A percentile compares a stretch with the other conserved stretches of the same genome.
These are phyloP conservation scores for Kitagawia praeruptora DNA, from an alignment of 129 eudicot genomes.

Conservation along the genomic window DNA sequence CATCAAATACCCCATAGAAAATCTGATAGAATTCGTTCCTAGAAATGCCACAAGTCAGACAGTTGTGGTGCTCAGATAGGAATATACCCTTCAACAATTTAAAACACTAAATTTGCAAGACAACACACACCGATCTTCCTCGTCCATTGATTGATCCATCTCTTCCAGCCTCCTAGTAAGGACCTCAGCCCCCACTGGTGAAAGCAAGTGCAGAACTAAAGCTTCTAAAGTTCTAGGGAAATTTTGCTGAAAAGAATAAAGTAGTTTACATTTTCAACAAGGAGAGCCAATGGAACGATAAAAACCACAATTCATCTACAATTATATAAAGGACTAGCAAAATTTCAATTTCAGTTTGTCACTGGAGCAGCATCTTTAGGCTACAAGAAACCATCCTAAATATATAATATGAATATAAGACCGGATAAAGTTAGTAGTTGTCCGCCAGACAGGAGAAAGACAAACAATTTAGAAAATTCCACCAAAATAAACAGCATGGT, in stretches of 20 bases:
- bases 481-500: neutral
- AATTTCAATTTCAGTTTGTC: neutral
- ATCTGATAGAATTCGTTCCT: conserved; percentile 68
- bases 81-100: neutral
- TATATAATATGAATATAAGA: neutral
- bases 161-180: conserved; percentile 86
- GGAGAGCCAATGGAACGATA: neutral
- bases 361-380: neutral
- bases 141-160: conserved; percentile 58
- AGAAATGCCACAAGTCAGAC: conserved; percentile 17
- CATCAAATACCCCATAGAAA: conserved; percentile 75
- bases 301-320: neutral
- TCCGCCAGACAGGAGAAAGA: neutral
- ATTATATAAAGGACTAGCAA: neutral
- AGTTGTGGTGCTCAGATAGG: neutral
- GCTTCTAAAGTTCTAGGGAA: conserved; percentile 96
- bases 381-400: neutral
- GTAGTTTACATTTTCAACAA: neutral
- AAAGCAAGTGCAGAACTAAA: conserved; percentile 63
- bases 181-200: conserved; percentile 93
- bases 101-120: conserved; percentile 9
- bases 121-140: conserved; percentile 52
- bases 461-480: neutral
- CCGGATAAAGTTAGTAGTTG: neutral
- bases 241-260: conserved; percentile 49